Base-by-base conservation (phyloP, 345 rosid species). In the Stellera chamaejasme region DNA sequence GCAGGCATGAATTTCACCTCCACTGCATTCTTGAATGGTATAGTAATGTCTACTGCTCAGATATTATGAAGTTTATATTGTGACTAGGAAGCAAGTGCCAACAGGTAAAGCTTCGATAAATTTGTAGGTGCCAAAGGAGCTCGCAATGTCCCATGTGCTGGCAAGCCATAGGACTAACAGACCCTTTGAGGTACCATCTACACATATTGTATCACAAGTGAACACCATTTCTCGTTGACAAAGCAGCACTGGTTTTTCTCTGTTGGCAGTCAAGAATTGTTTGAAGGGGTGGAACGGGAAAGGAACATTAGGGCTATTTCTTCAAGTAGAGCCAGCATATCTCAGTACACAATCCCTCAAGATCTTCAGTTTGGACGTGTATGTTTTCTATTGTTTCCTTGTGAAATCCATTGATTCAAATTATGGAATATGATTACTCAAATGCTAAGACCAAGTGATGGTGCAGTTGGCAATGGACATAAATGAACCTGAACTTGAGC, bases 11-110 rank as follows among this genome's bases (percentile, higher is more conserved):
- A 62, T 85, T 78, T 81, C 93, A 85, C 69, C 89, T 85, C 56
- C 93, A 82, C 54, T 85, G 89, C 69, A 64, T 85, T 65, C 93
- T 85, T 58, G 93, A 85, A 66, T 85, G 93, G 88, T 84, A 78
- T n/a, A 5, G 23, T 19, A 19, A 19, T 19, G 23, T 19, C 23
- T 19, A 19, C 23, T 19, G 23, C 23, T 19, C 23, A 19, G 23
- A 19, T 19, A 19, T 19, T 19, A 19, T 32, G 60, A 56, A 36
- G 25, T 55, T n/a, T 58, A 12, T 28, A 13, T 13, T 19, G 11
- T 52, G 11, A 23, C 23, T 26, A 11, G 36, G 36, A 50, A 52
- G 14, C 56, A 45, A 53, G 43, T 6, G 3, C 26, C 23, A 5
- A 26, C 27, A 1, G 25, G 26, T 11, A 56, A 50, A 9, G 36